These are phyloP conservation scores for Venturia asperata DNA, from an alignment of 2,329 filamentous ascomycete genomes.

Conservation along the genomic window DNA sequence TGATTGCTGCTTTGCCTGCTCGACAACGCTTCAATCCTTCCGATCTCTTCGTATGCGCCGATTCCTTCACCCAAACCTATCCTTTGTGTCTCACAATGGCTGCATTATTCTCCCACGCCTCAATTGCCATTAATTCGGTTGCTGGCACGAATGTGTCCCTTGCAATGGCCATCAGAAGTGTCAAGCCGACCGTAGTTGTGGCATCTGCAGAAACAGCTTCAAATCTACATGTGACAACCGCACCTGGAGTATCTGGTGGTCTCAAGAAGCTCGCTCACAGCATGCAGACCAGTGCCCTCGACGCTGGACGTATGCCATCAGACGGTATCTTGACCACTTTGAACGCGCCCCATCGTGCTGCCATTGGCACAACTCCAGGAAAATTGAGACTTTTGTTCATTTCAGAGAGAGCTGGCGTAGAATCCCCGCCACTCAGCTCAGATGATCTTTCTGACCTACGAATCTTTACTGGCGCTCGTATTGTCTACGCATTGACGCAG, in stretches of 20 bases:
- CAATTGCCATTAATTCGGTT: conserved; percentile 82
- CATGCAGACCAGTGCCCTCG: conserved; percentile 62
- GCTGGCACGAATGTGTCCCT: conserved; percentile 67
- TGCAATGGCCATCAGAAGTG: conserved; percentile 60
- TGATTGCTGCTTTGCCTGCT: conserved; percentile 68
- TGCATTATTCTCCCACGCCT: conserved; percentile 77
- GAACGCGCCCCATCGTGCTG: conserved; percentile 48
- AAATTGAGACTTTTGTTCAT: conserved; percentile 76
- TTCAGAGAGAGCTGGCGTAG: conserved; percentile 61
- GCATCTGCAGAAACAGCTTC: conserved; percentile 67
- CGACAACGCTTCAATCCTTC: conserved; percentile 63
- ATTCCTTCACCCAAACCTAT: conserved; percentile 72
- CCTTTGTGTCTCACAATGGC: conserved; percentile 72
- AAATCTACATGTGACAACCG: conserved; percentile 54
- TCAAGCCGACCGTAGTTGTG: conserved; percentile 77
- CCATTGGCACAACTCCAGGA: conserved; percentile 55
- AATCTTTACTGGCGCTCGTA: conserved; percentile 68
- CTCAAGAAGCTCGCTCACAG: conserved; percentile 63
- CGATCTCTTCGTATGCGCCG: conserved; percentile 80
- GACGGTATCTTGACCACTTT: conserved; percentile 56
- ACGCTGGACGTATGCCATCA: conserved; percentile 66
- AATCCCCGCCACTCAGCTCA: conserved; percentile 55
- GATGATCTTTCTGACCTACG: conserved; percentile 71
- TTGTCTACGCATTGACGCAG: conserved; percentile 79
- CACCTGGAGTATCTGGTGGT: conserved; percentile 52